Percentiles rank a stretch among this genome's conserved stretches.
Evolutionary conservation across 257 asterid species (phyloP).

Genomic region (Asclepias syriaca): DNA sequence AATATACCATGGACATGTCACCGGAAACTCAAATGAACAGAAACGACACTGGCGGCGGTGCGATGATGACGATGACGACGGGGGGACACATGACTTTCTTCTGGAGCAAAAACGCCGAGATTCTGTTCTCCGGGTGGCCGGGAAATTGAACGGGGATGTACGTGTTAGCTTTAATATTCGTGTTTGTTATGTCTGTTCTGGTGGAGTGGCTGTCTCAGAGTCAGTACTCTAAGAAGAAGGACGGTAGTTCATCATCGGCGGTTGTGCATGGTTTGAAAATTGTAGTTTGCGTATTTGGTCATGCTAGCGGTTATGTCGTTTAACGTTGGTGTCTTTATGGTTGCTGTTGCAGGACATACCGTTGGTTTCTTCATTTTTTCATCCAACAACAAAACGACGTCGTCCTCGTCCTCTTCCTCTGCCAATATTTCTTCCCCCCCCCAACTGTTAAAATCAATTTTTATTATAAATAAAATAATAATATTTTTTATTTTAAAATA

Average conservation of each 20-base stretch:
- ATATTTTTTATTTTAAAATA: too few species aligned
- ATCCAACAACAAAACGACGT: constrained; percentile 18
- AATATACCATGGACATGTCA: neutral
- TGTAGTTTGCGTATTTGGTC: constrained; percentile 56
- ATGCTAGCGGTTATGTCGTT: constrained; percentile 84
- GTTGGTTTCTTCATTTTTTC: constrained; percentile 61
- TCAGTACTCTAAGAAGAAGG: constrained; percentile 20
- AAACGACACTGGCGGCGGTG: neutral
- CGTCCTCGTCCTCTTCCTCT: neutral
- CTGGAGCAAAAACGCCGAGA: constrained; percentile 73
- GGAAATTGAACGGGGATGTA: constrained; percentile 65
- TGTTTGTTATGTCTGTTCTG: constrained; percentile 39
- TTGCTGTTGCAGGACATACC: constrained; percentile 51
- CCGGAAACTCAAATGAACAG: neutral
- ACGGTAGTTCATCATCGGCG: constrained; percentile 25
- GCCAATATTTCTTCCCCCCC: neutral
- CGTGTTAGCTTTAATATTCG: constrained; percentile 33
- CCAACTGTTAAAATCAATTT: neutral
- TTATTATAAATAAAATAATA: too few species aligned
- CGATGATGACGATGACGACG: constrained; percentile 12
- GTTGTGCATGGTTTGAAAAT: constrained; percentile 37
- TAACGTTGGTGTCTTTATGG: constrained; percentile 60
- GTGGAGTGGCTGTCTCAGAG: constrained; percentile 67
- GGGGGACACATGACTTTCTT: constrained; percentile 75
- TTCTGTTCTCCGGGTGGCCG: constrained; percentile 70